phyloP scores from a whole-genome alignment of 345 rosid species.

The Geranium brycei region DNA sequence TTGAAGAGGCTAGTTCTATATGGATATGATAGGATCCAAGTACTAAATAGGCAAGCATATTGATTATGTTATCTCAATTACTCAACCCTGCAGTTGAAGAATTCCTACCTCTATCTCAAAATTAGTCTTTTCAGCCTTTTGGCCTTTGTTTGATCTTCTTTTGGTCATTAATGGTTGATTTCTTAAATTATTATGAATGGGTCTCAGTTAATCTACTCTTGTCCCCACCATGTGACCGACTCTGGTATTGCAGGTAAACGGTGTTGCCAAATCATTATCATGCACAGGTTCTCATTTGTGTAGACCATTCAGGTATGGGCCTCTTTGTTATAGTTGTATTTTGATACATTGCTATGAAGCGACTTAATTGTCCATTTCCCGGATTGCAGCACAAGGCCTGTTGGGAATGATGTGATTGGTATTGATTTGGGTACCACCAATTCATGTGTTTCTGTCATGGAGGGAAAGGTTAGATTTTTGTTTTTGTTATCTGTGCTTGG shows the following conservation, averaged over 20 bases:
- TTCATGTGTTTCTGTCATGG: constrained; percentile 19
- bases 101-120: too few relatives aligned
- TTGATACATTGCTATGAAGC: not conserved
- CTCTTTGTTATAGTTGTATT: not conserved
- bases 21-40: too few relatives aligned
- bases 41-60: too few relatives aligned
- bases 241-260: not conserved
- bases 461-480: constrained; percentile 12
- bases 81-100: too few relatives aligned
- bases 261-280: not conserved
- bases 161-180: not conserved
- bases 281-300: constrained; percentile 6
- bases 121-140: too few relatives aligned
- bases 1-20: too few relatives aligned
- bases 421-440: constrained; percentile 18
- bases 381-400: constrained; percentile 8
- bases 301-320: constrained; percentile 9
- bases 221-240: not conserved
- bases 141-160: too few relatives aligned
- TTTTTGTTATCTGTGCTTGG: not conserved
- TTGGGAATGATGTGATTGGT: constrained; percentile 16
- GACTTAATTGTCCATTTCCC: not conserved
- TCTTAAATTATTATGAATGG: not conserved
- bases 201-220: not conserved
- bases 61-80: too few relatives aligned